Evolutionary conservation across 2,329 filamentous ascomycete species (phyloP).

Genomic region (Chrysoporthe cubensis): DNA sequence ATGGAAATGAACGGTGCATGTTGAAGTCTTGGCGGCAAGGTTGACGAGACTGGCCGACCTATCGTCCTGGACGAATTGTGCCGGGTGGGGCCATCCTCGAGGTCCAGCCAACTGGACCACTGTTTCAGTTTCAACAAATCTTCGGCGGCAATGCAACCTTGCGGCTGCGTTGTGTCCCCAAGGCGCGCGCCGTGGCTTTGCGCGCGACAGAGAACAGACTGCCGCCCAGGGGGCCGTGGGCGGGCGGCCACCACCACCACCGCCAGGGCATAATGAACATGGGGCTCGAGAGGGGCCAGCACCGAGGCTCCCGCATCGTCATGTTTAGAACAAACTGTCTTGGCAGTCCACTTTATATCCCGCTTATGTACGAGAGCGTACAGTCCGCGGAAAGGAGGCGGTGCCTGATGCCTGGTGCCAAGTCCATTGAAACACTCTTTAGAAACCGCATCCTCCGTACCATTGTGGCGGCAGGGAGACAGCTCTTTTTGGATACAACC

Average conservation of each 20-base stretch:
- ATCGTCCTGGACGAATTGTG: constrained; percentile 13
- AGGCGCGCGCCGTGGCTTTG: neutral
- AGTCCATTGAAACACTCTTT: constrained; percentile 5
- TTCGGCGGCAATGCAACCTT: constrained; percentile 19
- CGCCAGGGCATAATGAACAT: neutral
- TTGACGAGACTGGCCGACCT: constrained; percentile 14
- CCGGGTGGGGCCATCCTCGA: constrained; percentile 11
- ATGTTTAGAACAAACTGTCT: constrained; percentile 19
- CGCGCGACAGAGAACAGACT: no score
- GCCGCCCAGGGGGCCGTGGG: no score
- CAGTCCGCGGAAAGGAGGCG: constrained; percentile 9
- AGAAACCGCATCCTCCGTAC: neutral
- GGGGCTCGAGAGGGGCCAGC: neutral
- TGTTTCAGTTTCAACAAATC: constrained; percentile 23
- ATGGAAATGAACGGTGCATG: constrained; percentile 24
- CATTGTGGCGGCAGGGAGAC: neutral
- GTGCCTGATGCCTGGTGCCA: constrained; percentile 15
- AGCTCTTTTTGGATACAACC: neutral
- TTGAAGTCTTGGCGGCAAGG: constrained; percentile 24
- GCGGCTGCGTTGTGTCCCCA: constrained; percentile 19
- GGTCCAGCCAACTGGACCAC: constrained; percentile 14
- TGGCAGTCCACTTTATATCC: constrained; percentile 16
- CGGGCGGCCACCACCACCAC: no score
- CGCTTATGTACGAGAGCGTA: constrained; percentile 8
- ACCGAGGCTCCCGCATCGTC: constrained; percentile 8